Percentiles rank a stretch among this genome's conserved stretches.
These are phyloP conservation scores for Penicillium coprophilum DNA, from an alignment of 495 filamentous ascomycete species.

Conservation along the genomic window DNA sequence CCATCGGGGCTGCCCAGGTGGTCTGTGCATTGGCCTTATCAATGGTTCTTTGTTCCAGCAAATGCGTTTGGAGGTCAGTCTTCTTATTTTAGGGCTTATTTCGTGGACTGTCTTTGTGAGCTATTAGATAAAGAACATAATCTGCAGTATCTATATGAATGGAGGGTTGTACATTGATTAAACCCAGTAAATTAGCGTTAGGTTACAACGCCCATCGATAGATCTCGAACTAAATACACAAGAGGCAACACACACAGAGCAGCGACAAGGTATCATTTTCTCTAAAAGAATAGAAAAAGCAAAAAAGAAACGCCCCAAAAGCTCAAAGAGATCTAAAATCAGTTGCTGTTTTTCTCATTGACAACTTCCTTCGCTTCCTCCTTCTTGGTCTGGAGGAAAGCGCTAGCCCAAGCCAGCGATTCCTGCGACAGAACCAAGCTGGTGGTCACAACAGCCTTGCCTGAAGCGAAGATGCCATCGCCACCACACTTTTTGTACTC, in stretches of 20 bases:
- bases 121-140: neutral
- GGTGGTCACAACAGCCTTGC: conserved; percentile 75
- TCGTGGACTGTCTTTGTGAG: neutral
- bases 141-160: neutral
- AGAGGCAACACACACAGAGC: neutral
- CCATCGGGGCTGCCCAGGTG: conserved; percentile 18
- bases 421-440: conserved; percentile 70
- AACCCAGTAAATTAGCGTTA: neutral
- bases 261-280: conserved; percentile 29
- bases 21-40: conserved; percentile 28
- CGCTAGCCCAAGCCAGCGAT: conserved; percentile 57
- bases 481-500: conserved; percentile 77
- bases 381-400: conserved; percentile 59
- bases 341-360: conserved; percentile 51
- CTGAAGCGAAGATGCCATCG: conserved; percentile 62
- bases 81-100: neutral
- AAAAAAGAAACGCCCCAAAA: conserved; percentile 11
- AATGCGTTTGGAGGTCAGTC: neutral
- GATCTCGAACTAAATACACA: neutral
- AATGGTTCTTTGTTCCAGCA: conserved; percentile 10
- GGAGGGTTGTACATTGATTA: neutral
- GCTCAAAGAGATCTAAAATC: conserved; percentile 14
- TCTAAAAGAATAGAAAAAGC: conserved; percentile 20
- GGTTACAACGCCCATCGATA: neutral
- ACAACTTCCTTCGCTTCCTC: conserved; percentile 57